Base-by-base conservation (phyloP, 2,329 filamentous ascomycete genomes). In the Ilyonectria destructans region DNA sequence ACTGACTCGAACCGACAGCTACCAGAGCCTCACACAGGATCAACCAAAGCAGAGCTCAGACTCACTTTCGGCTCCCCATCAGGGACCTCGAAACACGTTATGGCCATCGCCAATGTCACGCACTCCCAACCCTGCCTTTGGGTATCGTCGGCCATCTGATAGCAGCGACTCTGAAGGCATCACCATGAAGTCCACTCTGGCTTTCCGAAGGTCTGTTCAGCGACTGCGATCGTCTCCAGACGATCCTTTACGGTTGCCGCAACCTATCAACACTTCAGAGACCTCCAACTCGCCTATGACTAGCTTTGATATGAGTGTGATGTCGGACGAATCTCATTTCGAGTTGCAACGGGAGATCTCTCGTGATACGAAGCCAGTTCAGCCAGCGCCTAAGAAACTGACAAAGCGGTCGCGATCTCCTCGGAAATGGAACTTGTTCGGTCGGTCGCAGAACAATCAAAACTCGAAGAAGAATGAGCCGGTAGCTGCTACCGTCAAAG, bases 371-470 rank as follows among this genome's bases (percentile, higher is more conserved):
- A 71, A 67, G 43, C 29, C 51, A 65, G 77, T 77, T 2, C 78
- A 69, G 23, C 71, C 75, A 21, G 77, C 75, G 1, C 81, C 87
- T 0, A 90, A 86, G 78, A 91, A 90, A 77, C 78, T 89, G 23
- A 83, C 84, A 23, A 91, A 90, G 77, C 83, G 84, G 60, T 77
- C 85, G 1, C 86, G 83, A 49, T 89, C 87, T 29, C 88, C 89
- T 26, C 85, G 87, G 8, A 90, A 87, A 71, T 92, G 90, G 90
- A 91, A 90, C 69, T 77, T 91, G 13, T 91, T 92, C 71, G 85
- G 89, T 56, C 84, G 88, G 54, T 87, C 87, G 0, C 86, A 88
- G 33, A 84, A 79, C 40, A 81, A 84, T 48, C 74, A 83, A 3
- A 76, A 77, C 58, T 74, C 71, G 3, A 85, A 84, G 65, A 83